These are phyloP conservation scores for Leishmania gerbilli DNA, from an alignment of 208 protist genomes.

Conservation along the genomic window DNA sequence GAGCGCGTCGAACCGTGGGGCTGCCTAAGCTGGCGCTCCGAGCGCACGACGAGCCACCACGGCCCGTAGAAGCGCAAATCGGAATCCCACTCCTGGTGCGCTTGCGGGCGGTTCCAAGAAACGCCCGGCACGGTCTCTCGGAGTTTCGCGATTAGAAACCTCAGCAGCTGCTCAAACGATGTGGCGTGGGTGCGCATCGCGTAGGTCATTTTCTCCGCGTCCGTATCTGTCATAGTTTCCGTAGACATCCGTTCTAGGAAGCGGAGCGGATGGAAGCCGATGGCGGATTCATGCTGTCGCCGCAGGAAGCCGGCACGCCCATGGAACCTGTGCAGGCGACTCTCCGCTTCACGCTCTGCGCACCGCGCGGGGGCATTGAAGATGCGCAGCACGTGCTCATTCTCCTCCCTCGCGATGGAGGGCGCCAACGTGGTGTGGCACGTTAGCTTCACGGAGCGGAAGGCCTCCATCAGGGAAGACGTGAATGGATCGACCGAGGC, in stretches of 20 bases:
- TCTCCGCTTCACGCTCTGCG: constrained; percentile 12
- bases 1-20: neutral
- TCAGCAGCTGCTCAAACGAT: constrained; percentile 17
- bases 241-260: constrained; percentile 38
- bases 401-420: constrained; percentile 9
- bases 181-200: constrained; percentile 34
- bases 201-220: constrained; percentile 50
- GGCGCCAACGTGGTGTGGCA: constrained; percentile 27
- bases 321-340: neutral
- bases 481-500: neutral
- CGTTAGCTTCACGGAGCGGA: constrained; percentile 9
- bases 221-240: constrained; percentile 39
- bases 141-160: constrained; percentile 6
- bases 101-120: constrained; percentile 40
- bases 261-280: constrained; percentile 29
- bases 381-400: constrained; percentile 24
- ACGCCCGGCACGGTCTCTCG: constrained; percentile 17
- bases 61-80: constrained; percentile 69
- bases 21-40: neutral
- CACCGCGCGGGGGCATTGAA: constrained; percentile 34
- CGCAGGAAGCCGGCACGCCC: constrained; percentile 15
- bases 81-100: constrained; percentile 43
- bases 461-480: constrained; percentile 15
- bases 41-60: constrained; percentile 76
- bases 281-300: neutral